phyloP scores from a whole-genome alignment of 192 early-diverging fungal species.

The Jimgerdemannia flammicorona region DNA sequence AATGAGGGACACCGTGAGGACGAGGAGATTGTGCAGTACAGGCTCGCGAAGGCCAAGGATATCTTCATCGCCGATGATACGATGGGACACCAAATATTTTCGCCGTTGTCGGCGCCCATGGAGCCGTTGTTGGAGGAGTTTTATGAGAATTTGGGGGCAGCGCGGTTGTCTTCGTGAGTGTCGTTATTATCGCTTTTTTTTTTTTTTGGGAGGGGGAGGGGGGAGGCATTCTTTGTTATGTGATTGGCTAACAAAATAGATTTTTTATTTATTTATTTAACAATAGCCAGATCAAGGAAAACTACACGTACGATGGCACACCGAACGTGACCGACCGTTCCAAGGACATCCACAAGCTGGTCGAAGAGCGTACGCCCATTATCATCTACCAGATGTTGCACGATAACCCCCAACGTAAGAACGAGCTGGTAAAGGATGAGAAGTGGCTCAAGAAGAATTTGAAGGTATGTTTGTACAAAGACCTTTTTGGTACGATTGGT shows the following conservation, averaged over 20 bases:
- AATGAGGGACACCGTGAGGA: conserved; percentile 18
- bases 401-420: conserved; percentile 55
- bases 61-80: conserved; percentile 83
- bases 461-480: conserved; percentile 37
- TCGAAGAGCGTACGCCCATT: conserved; percentile 73
- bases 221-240: not conserved
- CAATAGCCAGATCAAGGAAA: conserved; percentile 40
- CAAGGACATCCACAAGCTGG: conserved; percentile 51
- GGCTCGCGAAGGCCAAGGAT: conserved; percentile 61
- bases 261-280: not conserved
- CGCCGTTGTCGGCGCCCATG: conserved; percentile 66
- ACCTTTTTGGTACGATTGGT: too few relatives aligned
- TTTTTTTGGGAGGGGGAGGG: too few relatives aligned
- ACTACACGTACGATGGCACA: conserved; percentile 43
- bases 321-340: conserved; percentile 38
- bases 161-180: conserved; percentile 63
- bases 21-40: conserved; percentile 48
- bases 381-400: conserved; percentile 48
- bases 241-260: not conserved
- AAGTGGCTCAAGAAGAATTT: conserved; percentile 56
- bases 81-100: conserved; percentile 66
- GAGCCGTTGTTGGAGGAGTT: conserved; percentile 69
- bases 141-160: conserved; percentile 62
- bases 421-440: conserved; percentile 41
- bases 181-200: not conserved